Evolutionary conservation across 1,139 yeast genomes (phyloP), one percentile per base, ranked within the genome.

Genomic region (Schwanniomyces etchellsii): DNA sequence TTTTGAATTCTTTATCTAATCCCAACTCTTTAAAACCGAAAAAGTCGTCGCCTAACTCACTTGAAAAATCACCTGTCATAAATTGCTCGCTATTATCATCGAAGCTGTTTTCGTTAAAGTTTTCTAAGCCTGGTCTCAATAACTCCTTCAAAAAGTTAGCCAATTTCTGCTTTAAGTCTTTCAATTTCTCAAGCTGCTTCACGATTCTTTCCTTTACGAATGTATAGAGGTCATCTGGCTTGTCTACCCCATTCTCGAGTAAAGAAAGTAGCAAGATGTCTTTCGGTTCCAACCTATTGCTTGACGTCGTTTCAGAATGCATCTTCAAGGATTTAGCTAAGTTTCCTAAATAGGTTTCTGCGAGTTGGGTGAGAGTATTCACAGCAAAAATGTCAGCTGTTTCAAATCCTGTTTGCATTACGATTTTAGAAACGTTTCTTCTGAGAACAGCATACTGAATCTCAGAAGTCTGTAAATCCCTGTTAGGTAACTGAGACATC

Each of bases 11-110:
- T 47, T 81, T 84, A 48, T 91, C 98, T 39, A 93, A 64, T 0
- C 98, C 98, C 29, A 93, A 66, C 44, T 89, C 97, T 48, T 75
- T 82, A 63, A 93, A 93, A 0, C 99, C 99, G 61, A 93, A 93
- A 68, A 89, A 91, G 57, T 93, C 99, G 43, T 83, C 94, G 10
- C 98, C 98, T 30, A 91, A 64, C 40, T 88, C 96, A 46, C 77
- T 82, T 1, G 96, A 81, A 51, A 91, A 93, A 47, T 88, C 96
- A 35, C 99, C 99, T 14, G 93, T 84, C 44, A 89, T 63, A 48
- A 89, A 91, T 52, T 89, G 95, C 40, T 91, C 97, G 50, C 95
- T 83, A 46, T 88, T 85, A 48, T 91, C 98, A 26, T 67, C 78
- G 54, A 91, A 91, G 43, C 81, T 82, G 35, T 74, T 70, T 48